Evolutionary conservation across 768 basidiomycete genomes (phyloP), one percentile per base, ranked within the genome.

Genomic region (Phylloporus arenicola): DNA sequence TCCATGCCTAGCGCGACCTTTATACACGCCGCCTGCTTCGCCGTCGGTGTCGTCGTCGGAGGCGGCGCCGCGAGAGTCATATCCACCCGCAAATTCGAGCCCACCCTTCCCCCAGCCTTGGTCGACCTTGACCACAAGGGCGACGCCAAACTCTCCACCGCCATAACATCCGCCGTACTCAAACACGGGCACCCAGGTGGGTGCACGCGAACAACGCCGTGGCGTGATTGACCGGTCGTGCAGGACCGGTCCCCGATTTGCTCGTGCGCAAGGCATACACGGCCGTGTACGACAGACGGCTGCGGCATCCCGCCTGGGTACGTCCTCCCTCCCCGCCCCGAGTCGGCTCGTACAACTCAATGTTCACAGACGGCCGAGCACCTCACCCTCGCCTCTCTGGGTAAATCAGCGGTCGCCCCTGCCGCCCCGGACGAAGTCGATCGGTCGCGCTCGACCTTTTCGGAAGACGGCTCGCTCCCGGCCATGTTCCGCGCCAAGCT

Each of bases 301-400:
- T 94, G 49, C 77, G 91, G 16, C 94, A 98, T 70, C 93, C 95
- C 3, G 80, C 93, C 29, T 98, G 95, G 94, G 93, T 94, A 63
- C 42, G 80, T 59, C 19, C 13, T 13, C 7, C 8, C 22, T 22
- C 4, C 16, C 3, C 6, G 25, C 10, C 3, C 3, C 0, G 12
- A n/a, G n/a, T 31, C n/a, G n/a, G 25, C 34, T 45, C 27, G 41
- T 24, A 6, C 51, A n/a, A n/a, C n/a, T n/a, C 22, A 25, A 20
- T 22, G 5, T 43, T 40, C 9, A 25, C 52, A 95, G 95, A 96
- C 95, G 0, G 96, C 93, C 5, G 93, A 99, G 66, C 94, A 98
- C 64, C 75, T 99, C 31, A 96, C 92, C 0, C 77, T 81, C 7
- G 79, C 86, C 1, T 85, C 86, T 0, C 71, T 96, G 11, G 78